Conservation (phyloP, 1,284 basidiomycete species). For the Fistulina hepatica region DNA sequence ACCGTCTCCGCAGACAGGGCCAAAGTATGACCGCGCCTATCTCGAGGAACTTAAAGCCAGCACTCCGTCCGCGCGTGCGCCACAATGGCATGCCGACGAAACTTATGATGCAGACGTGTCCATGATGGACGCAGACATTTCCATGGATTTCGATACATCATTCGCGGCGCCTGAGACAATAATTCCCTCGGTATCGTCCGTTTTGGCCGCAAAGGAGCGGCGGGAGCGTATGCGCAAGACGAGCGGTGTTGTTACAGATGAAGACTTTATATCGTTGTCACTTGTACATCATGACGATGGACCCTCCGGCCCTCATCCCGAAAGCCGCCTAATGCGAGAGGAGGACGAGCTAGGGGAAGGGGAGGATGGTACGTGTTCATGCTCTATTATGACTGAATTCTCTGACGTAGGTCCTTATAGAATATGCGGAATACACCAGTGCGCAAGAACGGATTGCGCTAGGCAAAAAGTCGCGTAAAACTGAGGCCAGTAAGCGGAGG, state of each 20-base stretch:
- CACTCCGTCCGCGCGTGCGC: conserved; percentile 52
- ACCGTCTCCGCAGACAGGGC: conserved; percentile 32
- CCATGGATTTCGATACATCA: conserved; percentile 25
- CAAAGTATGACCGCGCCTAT: conserved; percentile 68
- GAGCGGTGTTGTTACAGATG: conserved; percentile 34
- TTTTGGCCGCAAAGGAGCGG: conserved; percentile 70
- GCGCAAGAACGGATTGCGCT: conserved; percentile 79
- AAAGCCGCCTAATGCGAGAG: conserved; percentile 79
- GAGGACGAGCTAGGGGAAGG: conserved; percentile 91
- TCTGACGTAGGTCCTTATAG: conserved; percentile 27
- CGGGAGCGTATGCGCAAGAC: conserved; percentile 51
- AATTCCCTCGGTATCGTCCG: conserved; percentile 70
- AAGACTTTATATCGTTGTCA: conserved; percentile 81
- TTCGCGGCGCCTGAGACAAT: conserved; percentile 25
- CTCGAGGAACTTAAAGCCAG: conserved; percentile 76
- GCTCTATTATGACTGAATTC: neutral
- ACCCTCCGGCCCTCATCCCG: conserved; percentile 74
- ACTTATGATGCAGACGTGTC: conserved; percentile 43
- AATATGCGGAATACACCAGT: conserved; percentile 83
- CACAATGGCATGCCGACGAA: conserved; percentile 26
- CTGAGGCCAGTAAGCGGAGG: conserved; percentile 60
- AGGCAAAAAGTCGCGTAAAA: conserved; percentile 75
- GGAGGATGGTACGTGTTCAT: conserved; percentile 66
- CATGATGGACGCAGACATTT: conserved; percentile 35
- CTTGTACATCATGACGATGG: conserved; percentile 44